Conservation (phyloP, 345 rosid species). For the Punica granatum region DNA sequence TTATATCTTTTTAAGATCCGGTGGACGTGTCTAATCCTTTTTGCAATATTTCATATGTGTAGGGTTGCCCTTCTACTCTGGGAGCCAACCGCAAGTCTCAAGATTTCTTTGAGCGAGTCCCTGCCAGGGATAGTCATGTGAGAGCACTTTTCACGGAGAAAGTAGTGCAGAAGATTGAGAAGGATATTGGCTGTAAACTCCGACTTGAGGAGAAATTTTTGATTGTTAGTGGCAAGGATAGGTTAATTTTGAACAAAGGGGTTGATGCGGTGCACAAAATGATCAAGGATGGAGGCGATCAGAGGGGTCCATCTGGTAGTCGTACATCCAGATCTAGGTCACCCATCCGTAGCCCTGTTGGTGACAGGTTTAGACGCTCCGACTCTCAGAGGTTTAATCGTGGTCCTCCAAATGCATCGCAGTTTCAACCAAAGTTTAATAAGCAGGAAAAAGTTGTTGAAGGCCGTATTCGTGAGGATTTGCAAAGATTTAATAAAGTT, state of each 20-base stretch:
- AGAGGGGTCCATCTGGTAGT: constrained; percentile 53
- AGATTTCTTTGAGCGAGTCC: constrained; percentile 88
- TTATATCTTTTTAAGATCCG: not conserved
- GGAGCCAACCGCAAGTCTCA: constrained; percentile 91
- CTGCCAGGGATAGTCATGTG: constrained; percentile 77
- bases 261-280: constrained; percentile 92
- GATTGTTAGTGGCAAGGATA: constrained; percentile 92
- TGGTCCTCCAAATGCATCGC: constrained; percentile 50
- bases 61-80: constrained; percentile 99
- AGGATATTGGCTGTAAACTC: constrained; percentile 80
- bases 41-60: constrained; percentile 5
- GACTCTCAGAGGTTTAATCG: constrained; percentile 55
- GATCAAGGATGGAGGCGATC: constrained; percentile 65
- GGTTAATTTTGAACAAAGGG: constrained; percentile 82
- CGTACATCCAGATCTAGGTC: constrained; percentile 85
- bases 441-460: constrained; percentile 69
- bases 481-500: constrained; percentile 58
- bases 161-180: constrained; percentile 69
- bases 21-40: not conserved
- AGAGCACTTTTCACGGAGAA: constrained; percentile 73
- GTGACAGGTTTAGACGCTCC: constrained; percentile 52
- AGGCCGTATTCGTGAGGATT: constrained; percentile 61
- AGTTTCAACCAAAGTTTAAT: constrained; percentile 55
- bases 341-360: constrained; percentile 55
- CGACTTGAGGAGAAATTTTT: constrained; percentile 91